Percentiles rank a stretch among this genome's conserved stretches.
These are phyloP conservation scores for Cyclocybe cylindracea DNA, from an alignment of 768 basidiomycete genomes.

Conservation along the genomic window DNA sequence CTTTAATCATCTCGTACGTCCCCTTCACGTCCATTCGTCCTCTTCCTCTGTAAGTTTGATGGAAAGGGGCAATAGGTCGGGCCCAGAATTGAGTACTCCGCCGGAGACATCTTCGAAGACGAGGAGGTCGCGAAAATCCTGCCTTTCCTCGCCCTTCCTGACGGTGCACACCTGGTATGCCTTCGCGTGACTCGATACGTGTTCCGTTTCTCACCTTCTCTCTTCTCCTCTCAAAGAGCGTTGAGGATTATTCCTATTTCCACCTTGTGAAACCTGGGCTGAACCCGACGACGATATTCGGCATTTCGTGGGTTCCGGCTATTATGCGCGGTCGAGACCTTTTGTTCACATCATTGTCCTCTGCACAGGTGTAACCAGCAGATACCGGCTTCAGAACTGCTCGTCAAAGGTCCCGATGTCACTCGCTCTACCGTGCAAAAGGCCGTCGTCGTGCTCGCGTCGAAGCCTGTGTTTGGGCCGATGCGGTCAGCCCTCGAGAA, in stretches of 20 bases:
- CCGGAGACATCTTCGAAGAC: constrained; percentile 80
- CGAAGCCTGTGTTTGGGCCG: constrained; percentile 90
- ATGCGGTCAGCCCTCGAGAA: constrained; percentile 58
- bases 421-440: constrained; percentile 98
- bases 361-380: constrained; percentile 86
- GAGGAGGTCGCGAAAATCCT: constrained; percentile 84
- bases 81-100: constrained; percentile 84
- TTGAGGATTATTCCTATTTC: constrained; percentile 97
- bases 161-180: constrained; percentile 92
- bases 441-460: constrained; percentile 91
- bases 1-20: constrained; percentile 86
- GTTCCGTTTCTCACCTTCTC: neutral
- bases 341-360: neutral
- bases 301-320: constrained; percentile 75
- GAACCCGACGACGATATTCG: constrained; percentile 84
- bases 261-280: constrained; percentile 78
- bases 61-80: constrained; percentile 61
- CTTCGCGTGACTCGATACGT: neutral
- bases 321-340: too few relatives aligned
- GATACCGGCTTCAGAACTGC: constrained; percentile 75
- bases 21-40: constrained; percentile 7
- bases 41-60: constrained; percentile 13
- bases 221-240: constrained; percentile 46
- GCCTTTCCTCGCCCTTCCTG: constrained; percentile 95
- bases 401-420: constrained; percentile 81